Evolutionary conservation across 164 flowering plant genomes (phyloP).

Genomic region (Santalum album): DNA sequence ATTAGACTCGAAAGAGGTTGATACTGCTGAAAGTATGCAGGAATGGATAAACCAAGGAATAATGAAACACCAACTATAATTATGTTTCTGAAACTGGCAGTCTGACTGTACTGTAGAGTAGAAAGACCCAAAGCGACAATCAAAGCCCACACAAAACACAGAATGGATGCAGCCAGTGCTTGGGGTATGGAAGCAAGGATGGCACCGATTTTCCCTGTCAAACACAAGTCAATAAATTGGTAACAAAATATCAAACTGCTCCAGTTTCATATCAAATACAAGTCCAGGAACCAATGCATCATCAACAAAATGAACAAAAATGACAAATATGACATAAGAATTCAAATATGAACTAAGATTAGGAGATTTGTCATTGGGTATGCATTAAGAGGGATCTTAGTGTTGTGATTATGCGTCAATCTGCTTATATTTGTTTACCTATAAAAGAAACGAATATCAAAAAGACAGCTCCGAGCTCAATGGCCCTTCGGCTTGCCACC

Average conservation of each 20-base stretch:
- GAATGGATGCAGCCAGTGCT: slow-evolving; percentile 77
- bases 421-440: slow-evolving; percentile 32
- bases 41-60: slow-evolving; percentile 77
- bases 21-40: slow-evolving; percentile 86
- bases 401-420: neutral
- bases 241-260: neutral
- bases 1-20: slow-evolving; percentile 48
- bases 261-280: neutral
- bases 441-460: slow-evolving; percentile 63
- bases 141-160: slow-evolving; percentile 87
- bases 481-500: slow-evolving; percentile 67
- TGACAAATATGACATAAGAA: too few species aligned
- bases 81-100: slow-evolving; percentile 64
- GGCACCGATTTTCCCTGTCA: slow-evolving; percentile 83
- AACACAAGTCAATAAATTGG: slow-evolving; percentile 6
- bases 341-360: too few species aligned
- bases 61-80: slow-evolving; percentile 80
- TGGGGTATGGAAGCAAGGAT: slow-evolving; percentile 88
- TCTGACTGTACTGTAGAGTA: slow-evolving; percentile 58
- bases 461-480: slow-evolving; percentile 61
- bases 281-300: too few species aligned
- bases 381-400: neutral
- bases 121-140: slow-evolving; percentile 72
- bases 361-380: too few species aligned
- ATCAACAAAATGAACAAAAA: too few species aligned